Evolutionary conservation across 2,329 filamentous ascomycete species (phyloP), one percentile per base, ranked within the genome.

Genomic region (Dothiorella sarmentorum): DNA sequence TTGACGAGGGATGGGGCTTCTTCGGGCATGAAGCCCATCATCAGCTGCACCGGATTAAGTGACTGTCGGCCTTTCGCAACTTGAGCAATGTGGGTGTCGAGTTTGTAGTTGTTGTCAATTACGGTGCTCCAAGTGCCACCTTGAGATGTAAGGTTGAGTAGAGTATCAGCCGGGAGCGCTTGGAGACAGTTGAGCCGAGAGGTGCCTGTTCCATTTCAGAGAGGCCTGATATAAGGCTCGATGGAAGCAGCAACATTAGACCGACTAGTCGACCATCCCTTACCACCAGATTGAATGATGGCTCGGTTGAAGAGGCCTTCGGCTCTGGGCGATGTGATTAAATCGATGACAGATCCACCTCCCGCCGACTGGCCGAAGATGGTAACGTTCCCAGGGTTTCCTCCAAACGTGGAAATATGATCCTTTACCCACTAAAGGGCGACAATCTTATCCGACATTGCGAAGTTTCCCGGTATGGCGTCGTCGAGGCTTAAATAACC

Each of bases 401-500:
- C 74, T 2, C 73, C 73, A 52, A 76, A 76, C 0, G 67, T 69
- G n/a, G 61, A 52, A 33, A 76, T 74, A 49, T 72, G 65, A 13
- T 68, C 64, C 22, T 66, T 65, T 4, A 75, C 63, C 74, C 74
- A 76, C 47, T 65, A 60, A 18, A 76, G 58, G 2, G 74, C 74
- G 3, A 65, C 65, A 4, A 67, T 64, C 56, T 75, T 74, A 44
- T 72, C 71, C 38, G 66, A 68, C 4, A 68, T 65, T 3, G 67
- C 70, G 53, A 70, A 71, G 51, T 72, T 72, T 0, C 86, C 73
- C 35, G 82, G 64, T 75, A 75, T 20, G 82, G 78, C 57, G 82
- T 63, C 10, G 69, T 69, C 1, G 81, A 79, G 49, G 17, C 10
- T 18, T 27, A 89, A 70, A 67, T 92, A 91, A 0, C 89, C 89